Evolutionary conservation across 108 stramenopile genomes (phyloP).

Genomic region (Phaeodactylum tricornutum): DNA sequence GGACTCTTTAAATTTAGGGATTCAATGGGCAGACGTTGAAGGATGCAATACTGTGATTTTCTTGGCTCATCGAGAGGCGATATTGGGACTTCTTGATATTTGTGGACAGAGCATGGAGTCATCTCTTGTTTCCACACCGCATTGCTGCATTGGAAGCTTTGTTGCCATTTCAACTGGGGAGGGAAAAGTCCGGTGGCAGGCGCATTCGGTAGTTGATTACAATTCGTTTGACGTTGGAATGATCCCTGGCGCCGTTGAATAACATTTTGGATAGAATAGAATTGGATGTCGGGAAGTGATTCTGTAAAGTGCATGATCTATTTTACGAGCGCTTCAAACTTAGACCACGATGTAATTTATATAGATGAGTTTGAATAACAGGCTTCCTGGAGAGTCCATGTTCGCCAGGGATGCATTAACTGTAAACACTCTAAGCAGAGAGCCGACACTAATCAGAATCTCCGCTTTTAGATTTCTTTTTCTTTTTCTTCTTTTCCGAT

Average conservation of each 20-base stretch:
- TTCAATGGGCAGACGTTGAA: neutral
- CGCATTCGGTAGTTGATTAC: neutral
- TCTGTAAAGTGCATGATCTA: no score
- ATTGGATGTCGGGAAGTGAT: no score
- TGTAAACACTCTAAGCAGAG: no score
- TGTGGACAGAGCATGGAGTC: no score
- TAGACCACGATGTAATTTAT: no score
- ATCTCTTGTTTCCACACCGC: no score
- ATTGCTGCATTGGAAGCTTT: slow-evolving; percentile 3
- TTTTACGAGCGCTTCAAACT: no score
- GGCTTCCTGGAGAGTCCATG: neutral
- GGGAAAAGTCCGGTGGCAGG: neutral
- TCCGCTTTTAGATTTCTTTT: slow-evolving; percentile 19
- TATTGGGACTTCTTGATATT: neutral
- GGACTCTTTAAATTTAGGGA: neutral
- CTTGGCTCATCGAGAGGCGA: neutral
- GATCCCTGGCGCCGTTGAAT: no score
- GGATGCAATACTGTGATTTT: slow-evolving; percentile 1
- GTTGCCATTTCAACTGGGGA: neutral
- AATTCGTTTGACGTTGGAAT: no score
- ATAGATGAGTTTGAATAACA: neutral
- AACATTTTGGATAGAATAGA: no score
- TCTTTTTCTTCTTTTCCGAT: slow-evolving; percentile 36
- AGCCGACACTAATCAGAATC: no score
- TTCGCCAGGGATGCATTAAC: no score